phyloP scores from a whole-genome alignment of 352 stramenopile genomes.

The Pythium periplocum region DNA sequence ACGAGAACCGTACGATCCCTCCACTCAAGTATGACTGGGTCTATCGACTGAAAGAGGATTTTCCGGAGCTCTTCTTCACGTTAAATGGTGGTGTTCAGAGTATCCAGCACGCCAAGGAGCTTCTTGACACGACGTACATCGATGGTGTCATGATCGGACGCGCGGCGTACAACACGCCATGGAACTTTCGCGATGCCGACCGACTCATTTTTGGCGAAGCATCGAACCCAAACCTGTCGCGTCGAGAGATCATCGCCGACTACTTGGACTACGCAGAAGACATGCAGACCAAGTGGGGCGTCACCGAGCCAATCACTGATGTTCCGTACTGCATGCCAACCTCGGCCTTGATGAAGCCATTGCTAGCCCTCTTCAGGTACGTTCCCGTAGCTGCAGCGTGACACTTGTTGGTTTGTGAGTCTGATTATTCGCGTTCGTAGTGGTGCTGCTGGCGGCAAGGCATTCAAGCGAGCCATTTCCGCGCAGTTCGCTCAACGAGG shows the following conservation, averaged over 20 bases:
- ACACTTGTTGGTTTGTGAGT: background rate
- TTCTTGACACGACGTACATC: slow-evolving; percentile 77
- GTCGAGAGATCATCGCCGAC: slow-evolving; percentile 72
- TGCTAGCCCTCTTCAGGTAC: slow-evolving; percentile 76
- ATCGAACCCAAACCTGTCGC: slow-evolving; percentile 76
- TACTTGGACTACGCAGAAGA: slow-evolving; percentile 87
- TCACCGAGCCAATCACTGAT: slow-evolving; percentile 31
- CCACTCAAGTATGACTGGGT: slow-evolving; percentile 96
- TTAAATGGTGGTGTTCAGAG: slow-evolving; percentile 97
- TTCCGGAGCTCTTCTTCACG: slow-evolving; percentile 94
- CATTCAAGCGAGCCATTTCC: slow-evolving; percentile 75
- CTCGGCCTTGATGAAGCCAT: slow-evolving; percentile 71
- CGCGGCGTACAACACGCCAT: slow-evolving; percentile 86
- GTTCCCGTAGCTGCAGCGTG: slow-evolving; percentile 9
- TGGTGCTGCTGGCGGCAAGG: slow-evolving; percentile 70
- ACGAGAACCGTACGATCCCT: slow-evolving; percentile 98
- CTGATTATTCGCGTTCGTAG: slow-evolving; percentile 17
- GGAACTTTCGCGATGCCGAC: slow-evolving; percentile 86
- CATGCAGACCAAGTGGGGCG: slow-evolving; percentile 69
- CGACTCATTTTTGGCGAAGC: slow-evolving; percentile 70
- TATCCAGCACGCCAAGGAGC: slow-evolving; percentile 85
- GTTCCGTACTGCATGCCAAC: slow-evolving; percentile 74
- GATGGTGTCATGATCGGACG: slow-evolving; percentile 90
- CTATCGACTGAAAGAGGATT: slow-evolving; percentile 92
- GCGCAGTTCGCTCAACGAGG: slow-evolving; percentile 63